Conservation (phyloP, 1,284 basidiomycete species). For the Cerrena zonata region DNA sequence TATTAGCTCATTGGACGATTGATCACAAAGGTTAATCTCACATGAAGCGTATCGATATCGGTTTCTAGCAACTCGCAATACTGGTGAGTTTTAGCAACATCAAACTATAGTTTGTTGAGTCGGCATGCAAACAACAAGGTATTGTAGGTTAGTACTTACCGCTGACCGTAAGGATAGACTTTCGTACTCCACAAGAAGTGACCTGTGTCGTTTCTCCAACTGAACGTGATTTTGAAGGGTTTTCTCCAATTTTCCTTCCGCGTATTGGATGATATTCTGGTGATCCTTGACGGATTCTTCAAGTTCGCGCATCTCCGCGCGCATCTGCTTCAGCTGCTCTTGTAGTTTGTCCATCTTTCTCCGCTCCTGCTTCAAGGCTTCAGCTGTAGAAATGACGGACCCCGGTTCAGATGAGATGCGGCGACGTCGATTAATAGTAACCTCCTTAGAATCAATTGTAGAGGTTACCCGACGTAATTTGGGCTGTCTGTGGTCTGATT, state of each 20-base stretch:
- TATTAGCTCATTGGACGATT: background rate
- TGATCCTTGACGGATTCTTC: background rate
- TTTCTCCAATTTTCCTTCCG: background rate
- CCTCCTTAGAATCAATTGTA: background rate
- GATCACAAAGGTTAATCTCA: background rate
- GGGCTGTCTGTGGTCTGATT: background rate
- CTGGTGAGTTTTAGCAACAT: too few species aligned
- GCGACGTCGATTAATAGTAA: background rate
- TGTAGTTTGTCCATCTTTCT: too few species aligned
- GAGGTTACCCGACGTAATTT: background rate
- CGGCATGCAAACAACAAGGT: too few species aligned
- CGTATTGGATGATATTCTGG: background rate
- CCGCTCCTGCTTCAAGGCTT: too few species aligned
- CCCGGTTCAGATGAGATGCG: background rate
- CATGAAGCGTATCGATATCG: background rate
- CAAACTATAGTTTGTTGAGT: too few species aligned
- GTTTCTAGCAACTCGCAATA: background rate
- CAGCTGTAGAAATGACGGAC: too few species aligned
- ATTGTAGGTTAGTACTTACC: too few species aligned
- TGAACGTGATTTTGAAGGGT: background rate
- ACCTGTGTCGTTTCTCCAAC: background rate
- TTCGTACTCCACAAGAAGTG: background rate
- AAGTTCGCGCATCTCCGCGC: background rate
- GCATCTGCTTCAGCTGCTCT: too few species aligned
- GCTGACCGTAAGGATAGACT: too few species aligned